Conservation (phyloP, 2,329 filamentous ascomycete genomes). For the Kalmusia sp. region DNA sequence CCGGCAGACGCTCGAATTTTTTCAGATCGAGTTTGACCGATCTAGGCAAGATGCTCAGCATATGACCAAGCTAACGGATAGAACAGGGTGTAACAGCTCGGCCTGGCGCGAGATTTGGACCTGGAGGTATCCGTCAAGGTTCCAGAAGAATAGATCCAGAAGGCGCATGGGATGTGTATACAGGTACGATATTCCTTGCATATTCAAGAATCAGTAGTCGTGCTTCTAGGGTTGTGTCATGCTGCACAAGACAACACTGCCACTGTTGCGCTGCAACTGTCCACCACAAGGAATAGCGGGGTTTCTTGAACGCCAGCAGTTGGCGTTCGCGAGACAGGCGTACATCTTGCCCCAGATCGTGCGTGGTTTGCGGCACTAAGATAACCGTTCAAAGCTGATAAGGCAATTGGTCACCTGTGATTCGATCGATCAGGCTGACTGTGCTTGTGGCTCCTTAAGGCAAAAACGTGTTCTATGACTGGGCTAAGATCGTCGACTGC, state of each 20-base stretch:
- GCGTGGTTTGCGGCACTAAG: too few relatives aligned
- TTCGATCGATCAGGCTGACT: not conserved
- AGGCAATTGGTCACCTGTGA: too few relatives aligned
- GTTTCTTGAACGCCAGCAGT: too few relatives aligned
- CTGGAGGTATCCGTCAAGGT: conserved; percentile 58
- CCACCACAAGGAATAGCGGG: too few relatives aligned
- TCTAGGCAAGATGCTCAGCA: too few relatives aligned
- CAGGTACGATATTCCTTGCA: conserved; percentile 41
- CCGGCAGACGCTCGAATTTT: too few relatives aligned
- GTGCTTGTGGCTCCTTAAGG: conserved; percentile 20
- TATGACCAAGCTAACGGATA: not conserved
- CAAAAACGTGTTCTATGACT: conserved; percentile 54
- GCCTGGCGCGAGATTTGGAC: conserved; percentile 61
- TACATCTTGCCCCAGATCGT: too few relatives aligned
- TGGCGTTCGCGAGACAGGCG: too few relatives aligned
- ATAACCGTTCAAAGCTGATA: too few relatives aligned
- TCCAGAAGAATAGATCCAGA: conserved; percentile 55
- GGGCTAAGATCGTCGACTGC: conserved; percentile 63
- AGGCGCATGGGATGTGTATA: conserved; percentile 57
- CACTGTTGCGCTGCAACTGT: too few relatives aligned
- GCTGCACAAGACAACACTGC: too few relatives aligned
- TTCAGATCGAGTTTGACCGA: too few relatives aligned
- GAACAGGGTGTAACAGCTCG: conserved; percentile 58
- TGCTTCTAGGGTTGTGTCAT: not conserved
- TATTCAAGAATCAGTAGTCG: not conserved